A percentile compares a stretch with the other conserved stretches of the same genome.
Evolutionary conservation across 208 protist genomes (phyloP).

Genomic region (Trypanosoma vivax): DNA sequence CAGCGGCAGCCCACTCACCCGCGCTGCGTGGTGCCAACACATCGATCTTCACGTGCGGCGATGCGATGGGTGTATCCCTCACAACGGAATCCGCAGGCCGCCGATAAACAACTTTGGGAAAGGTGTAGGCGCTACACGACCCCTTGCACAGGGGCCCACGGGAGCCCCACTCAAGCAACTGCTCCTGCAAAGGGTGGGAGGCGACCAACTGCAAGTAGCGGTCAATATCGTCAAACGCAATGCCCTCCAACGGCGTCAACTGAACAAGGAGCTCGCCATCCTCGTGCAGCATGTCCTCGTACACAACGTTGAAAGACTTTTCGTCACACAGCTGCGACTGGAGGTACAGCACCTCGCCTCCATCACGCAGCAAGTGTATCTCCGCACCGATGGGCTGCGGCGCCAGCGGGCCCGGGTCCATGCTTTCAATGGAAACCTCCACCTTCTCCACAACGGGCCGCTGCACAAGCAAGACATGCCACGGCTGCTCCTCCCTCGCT

Average conservation of each 20-base stretch:
- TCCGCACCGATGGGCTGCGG: conserved; percentile 54
- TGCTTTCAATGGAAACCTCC: conserved; percentile 31
- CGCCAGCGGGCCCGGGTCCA: conserved; percentile 20
- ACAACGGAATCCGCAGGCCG: conserved; percentile 32
- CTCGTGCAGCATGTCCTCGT: conserved; percentile 59
- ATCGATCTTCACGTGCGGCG: conserved; percentile 32
- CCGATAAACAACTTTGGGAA: conserved; percentile 57
- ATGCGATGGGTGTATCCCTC: conserved; percentile 55
- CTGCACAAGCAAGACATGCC: conserved; percentile 51
- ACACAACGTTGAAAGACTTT: conserved; percentile 36
- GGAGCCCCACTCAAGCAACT: background rate
- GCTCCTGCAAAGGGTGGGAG: background rate
- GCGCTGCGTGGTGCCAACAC: conserved; percentile 23
- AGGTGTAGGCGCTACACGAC: conserved; percentile 53
- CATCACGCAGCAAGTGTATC: conserved; percentile 60
- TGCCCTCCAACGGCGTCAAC: conserved; percentile 64
- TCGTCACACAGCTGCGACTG: conserved; percentile 36
- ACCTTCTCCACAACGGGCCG: conserved; percentile 30
- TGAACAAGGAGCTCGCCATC: conserved; percentile 75
- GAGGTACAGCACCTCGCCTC: conserved; percentile 56
- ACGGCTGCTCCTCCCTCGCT: background rate
- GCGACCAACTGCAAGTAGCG: conserved; percentile 29
- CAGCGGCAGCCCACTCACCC: conserved; percentile 31
- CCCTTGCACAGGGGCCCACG: conserved; percentile 29
- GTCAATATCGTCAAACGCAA: conserved; percentile 65